These are phyloP conservation scores for Nakaseomyces uthaithaninus DNA, from an alignment of 1,139 yeast genomes.

Conservation along the genomic window DNA sequence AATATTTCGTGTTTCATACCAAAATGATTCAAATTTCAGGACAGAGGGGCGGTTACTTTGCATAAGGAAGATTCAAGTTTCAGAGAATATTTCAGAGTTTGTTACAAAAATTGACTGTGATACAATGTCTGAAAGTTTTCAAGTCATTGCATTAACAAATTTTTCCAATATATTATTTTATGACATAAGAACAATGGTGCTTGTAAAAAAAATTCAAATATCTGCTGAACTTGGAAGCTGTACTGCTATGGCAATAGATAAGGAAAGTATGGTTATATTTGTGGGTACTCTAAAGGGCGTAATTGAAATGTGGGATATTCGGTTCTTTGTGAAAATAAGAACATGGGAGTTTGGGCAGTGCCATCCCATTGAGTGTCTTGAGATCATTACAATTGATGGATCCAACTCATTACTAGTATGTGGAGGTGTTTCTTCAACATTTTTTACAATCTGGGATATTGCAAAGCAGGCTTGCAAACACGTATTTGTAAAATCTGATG, in stretches of 20 bases:
- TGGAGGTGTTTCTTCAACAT: constrained; percentile 58
- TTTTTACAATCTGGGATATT: constrained; percentile 70
- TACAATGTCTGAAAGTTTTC: constrained; percentile 31
- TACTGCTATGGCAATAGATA: constrained; percentile 52
- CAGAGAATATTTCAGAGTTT: constrained; percentile 35
- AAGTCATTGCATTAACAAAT: constrained; percentile 46
- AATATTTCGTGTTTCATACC: constrained; percentile 49
- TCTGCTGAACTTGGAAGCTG: constrained; percentile 61
- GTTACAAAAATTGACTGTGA: constrained; percentile 40
- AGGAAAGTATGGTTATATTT: constrained; percentile 50
- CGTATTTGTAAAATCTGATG: constrained; percentile 38
- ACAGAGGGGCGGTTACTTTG: constrained; percentile 1
- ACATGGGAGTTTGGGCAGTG: constrained; percentile 51
- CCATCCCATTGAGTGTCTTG: constrained; percentile 41
- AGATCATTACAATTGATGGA: constrained; percentile 37
- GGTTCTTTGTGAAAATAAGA: constrained; percentile 54
- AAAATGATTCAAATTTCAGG: constrained; percentile 35
- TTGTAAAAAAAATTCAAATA: constrained; percentile 40
- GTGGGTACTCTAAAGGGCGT: constrained; percentile 71
- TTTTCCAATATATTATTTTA: constrained; percentile 45
- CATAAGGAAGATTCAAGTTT: constrained; percentile 29
- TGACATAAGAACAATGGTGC: constrained; percentile 54
- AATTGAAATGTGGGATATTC: constrained; percentile 71
- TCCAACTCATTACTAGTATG: constrained; percentile 44
- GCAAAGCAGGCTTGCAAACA: constrained; percentile 56